phyloP scores from a whole-genome alignment of 306 rosid genomes.

The Fragaria iinumae region DNA sequence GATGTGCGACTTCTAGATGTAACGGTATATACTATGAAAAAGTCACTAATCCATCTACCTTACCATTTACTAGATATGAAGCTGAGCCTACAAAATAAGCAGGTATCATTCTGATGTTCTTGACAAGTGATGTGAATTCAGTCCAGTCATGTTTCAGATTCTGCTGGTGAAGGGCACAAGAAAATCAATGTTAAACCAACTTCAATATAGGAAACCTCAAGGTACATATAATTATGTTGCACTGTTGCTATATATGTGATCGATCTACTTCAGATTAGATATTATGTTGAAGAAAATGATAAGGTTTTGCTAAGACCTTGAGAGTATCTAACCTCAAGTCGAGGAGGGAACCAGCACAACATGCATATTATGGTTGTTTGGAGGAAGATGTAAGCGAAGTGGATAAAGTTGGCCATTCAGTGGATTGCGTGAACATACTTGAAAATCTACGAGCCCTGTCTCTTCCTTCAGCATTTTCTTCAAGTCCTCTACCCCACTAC shows the following conservation, averaged over 20 bases:
- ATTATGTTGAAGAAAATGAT: not conserved
- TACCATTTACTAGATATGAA: not conserved
- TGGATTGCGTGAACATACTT: constrained; percentile 73
- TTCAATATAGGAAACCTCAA: not conserved
- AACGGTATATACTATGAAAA: no score
- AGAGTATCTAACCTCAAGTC: constrained; percentile 27
- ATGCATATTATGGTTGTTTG: constrained; percentile 64
- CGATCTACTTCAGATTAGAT: not conserved
- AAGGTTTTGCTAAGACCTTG: not conserved
- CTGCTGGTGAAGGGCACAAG: constrained; percentile 12
- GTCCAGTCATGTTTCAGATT: not conserved
- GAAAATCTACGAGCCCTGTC: constrained; percentile 44
- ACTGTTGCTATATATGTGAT: not conserved
- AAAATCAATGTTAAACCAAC: constrained; percentile 2
- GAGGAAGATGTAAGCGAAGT: constrained; percentile 81
- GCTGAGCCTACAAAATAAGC: constrained; percentile 16
- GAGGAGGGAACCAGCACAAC: constrained; percentile 63
- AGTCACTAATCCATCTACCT: not conserved
- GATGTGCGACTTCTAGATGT: no score
- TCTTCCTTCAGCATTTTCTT: constrained; percentile 51
- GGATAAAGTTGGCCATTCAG: constrained; percentile 72
- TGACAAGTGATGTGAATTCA: not conserved
- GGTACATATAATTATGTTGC: not conserved
- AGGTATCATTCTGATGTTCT: not conserved
- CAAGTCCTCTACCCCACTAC: constrained; percentile 53